These are phyloP conservation scores for Pseudoturritis turrita DNA, from an alignment of 345 rosid species.

Conservation along the genomic window DNA sequence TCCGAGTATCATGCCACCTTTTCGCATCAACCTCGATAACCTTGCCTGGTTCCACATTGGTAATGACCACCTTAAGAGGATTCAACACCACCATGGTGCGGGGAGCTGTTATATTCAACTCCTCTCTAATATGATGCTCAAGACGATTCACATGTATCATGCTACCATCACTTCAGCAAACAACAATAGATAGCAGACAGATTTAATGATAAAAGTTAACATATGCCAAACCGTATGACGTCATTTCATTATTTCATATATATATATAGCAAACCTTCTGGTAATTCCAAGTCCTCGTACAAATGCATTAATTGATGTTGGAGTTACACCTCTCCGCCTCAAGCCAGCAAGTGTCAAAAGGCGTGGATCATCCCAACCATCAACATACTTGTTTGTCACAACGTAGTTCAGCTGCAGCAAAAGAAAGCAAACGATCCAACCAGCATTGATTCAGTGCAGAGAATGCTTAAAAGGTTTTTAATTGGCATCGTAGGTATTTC, in stretches of 20 bases:
- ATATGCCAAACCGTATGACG: background rate
- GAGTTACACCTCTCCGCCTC: no score
- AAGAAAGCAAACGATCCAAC: background rate
- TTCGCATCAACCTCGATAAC: slow-evolving; percentile 78
- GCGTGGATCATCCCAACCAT: no score
- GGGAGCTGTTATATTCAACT: no score
- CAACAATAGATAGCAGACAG: background rate
- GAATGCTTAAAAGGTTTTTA: background rate
- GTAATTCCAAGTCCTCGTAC: slow-evolving; percentile 98
- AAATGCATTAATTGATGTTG: no score
- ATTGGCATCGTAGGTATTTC: background rate
- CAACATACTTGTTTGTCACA: slow-evolving; percentile 71
- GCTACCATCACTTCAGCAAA: slow-evolving; percentile 70
- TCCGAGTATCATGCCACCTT: slow-evolving; percentile 84
- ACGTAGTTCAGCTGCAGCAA: slow-evolving; percentile 67
- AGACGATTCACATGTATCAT: slow-evolving; percentile 81
- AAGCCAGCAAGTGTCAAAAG: no score
- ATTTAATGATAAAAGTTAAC: background rate
- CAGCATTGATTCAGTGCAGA: background rate
- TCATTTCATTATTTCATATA: background rate
- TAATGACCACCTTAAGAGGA: no score
- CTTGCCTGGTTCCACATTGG: slow-evolving; percentile 51
- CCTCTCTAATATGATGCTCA: no score
- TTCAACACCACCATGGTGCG: no score
- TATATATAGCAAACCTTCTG: slow-evolving; percentile 66